Conservation (phyloP, 495 filamentous ascomycete species). For the Lophiostoma macrostomum region DNA sequence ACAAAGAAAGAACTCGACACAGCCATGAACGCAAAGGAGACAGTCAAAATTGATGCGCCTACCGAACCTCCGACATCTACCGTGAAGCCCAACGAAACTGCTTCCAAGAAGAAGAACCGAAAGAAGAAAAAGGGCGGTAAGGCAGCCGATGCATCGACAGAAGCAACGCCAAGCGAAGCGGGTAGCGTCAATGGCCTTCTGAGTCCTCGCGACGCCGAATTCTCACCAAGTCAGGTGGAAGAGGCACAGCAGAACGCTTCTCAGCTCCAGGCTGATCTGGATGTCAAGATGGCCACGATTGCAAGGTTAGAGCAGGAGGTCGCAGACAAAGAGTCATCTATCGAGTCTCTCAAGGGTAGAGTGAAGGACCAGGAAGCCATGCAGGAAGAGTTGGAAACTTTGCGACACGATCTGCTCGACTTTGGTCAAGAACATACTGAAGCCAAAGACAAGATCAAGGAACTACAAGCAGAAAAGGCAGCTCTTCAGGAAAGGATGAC, state of each 20-base stretch:
- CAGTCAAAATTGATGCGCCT: conserved; percentile 10
- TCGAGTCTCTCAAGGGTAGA: conserved; percentile 63
- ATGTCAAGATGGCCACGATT: conserved; percentile 25
- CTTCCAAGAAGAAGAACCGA: conserved; percentile 74
- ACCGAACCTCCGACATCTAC: conserved; percentile 11
- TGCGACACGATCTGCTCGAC: conserved; percentile 72
- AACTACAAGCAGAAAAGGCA: conserved; percentile 57
- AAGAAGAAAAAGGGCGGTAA: conserved; percentile 86
- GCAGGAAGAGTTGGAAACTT: conserved; percentile 78
- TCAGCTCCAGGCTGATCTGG: conserved; percentile 24
- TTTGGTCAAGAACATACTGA: conserved; percentile 79
- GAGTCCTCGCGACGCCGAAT: conserved; percentile 14
- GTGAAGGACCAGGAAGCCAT: conserved; percentile 74
- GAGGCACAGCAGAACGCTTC: conserved; percentile 53
- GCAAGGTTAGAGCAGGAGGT: conserved; percentile 57
- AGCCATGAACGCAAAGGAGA: neutral
- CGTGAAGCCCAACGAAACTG: conserved; percentile 13
- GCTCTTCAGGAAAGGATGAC: conserved; percentile 35
- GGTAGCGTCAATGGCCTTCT: conserved; percentile 15
- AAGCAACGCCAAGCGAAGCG: conserved; percentile 40
- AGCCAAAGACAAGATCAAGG: conserved; percentile 74
- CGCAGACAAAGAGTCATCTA: conserved; percentile 66
- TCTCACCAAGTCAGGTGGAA: conserved; percentile 26
- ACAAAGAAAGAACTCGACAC: conserved; percentile 31
- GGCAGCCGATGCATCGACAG: conserved; percentile 37